Evolutionary conservation across 2,329 filamentous ascomycete species (phyloP), one percentile per base, ranked within the genome.

Genomic region (Teratosphaeriaceae sp.): DNA sequence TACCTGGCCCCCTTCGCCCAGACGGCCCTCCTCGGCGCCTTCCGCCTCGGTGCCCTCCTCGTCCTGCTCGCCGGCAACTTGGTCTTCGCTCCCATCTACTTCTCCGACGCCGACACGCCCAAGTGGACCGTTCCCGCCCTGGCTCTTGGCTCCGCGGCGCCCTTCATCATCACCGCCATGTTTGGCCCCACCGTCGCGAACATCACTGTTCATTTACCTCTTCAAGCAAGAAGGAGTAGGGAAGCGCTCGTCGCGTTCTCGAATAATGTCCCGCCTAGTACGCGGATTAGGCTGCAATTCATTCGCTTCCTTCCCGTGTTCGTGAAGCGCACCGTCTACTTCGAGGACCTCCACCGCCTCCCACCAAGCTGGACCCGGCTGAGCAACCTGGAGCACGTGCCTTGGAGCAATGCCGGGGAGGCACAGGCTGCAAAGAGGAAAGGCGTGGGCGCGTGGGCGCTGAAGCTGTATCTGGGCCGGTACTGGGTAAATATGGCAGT

Each of bases 1-100:
- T 94, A 86, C 63, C 84, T 88, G 65, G 80, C 80, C 41, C 85
- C 86, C 40, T 82, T 78, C 0, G 73, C 74, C 7, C 74, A 78
- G 45, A 82, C 77, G 22, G 77, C 80, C 5, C 82, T 84, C 51
- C 66, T 90, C 35, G 84, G 82, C 38, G 76, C 80, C 57, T 63
- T 85, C 48, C 87, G 88, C 56, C 66, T 90, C 43, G 80, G 80
- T 1, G 82, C 82, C 2, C 72, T 92, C 30, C 78, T 88, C 47
- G 63, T 85, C 29, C 82, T 83, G 43, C 74, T 73, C 18, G 78
- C 84, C 52, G 85, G 85, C 55, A 73, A 72, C 50, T 65, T 82
- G 40, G 72, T 82, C 38, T 76, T 0, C 6, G 84, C 84, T 0
- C 66, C 71, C 16, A 82, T 80, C 52, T 67, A 61, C 39, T 48